Base-by-base conservation (phyloP, 2,329 filamentous ascomycete species). In the Parascedosporium putredinis region DNA sequence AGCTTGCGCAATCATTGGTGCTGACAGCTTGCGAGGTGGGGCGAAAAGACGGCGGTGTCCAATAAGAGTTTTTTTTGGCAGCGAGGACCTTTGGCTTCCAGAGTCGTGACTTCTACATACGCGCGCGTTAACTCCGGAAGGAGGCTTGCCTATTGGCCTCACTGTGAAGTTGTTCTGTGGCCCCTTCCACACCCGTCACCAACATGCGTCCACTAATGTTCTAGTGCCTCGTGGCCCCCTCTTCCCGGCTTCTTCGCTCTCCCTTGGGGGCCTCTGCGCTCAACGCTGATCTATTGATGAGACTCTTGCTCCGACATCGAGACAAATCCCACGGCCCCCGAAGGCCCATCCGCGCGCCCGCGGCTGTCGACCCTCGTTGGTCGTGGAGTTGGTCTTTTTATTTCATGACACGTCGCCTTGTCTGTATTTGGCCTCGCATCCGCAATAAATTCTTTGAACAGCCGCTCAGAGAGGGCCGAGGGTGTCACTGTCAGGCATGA, bases 301-400 rank as follows among this genome's bases (percentile, higher is more conserved):
- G n/a, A n/a, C n/a, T n/a, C n/a, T n/a, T n/a, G n/a, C n/a, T n/a
- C n/a, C n/a, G n/a, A n/a, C n/a, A n/a, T n/a, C n/a, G n/a, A n/a
- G n/a, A n/a, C n/a, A n/a, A n/a, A n/a, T n/a, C n/a, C n/a, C n/a
- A n/a, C n/a, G n/a, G n/a, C n/a, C n/a, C n/a, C n/a, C n/a, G n/a
- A n/a, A n/a, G n/a, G n/a, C n/a, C n/a, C 38, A 42, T 22, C 38
- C 38, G 38, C 38, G 38, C 38, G 38, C 23, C 38, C 38, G 38
- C 38, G 38, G 16, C 38, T 42, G 38, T 42, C 20, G 7, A 16
- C 10, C n/a, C n/a, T n/a, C n/a, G n/a, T n/a, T n/a, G n/a, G 20
- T 36, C n/a, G 5, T 36, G 33, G n/a, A 12, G 20, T 14, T 14
- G 33, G 33, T 6, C 33, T 12, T 36, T 36, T 36, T 36, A 18